Evolutionary conservation across 345 rosid genomes (phyloP), one percentile per base, ranked within the genome.

Genomic region (Leavenworthia alabamica): DNA sequence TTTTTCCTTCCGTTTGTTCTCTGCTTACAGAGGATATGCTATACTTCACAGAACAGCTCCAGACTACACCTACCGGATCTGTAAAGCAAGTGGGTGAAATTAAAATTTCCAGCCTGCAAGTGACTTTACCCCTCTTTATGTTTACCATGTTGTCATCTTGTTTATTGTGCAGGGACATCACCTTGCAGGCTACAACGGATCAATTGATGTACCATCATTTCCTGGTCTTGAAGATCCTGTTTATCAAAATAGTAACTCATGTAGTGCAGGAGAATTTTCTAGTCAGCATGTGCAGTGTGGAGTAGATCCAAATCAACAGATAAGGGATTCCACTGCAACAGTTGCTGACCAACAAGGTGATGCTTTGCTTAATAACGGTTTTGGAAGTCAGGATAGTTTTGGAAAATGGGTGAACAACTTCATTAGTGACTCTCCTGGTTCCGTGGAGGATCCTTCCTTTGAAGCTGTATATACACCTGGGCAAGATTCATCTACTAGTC

Each of bases 351-450:
- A 79, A 72, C 35, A 77, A 11, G 58, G 20, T 56, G 65, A 76
- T 60, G 53, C 54, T n/a, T n/a, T n/a, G 60, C 74, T 54, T 24
- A 51, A 75, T 73, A 79, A 75, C 42, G 80, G 84, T 73, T 69
- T 79, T 72, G 81, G 80, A 66, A 87, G 80, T 75, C 91, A 93
- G 79, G 99, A 83, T 51, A 89, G 97, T 81, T 84, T 93, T 75
- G 90, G 97, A 67, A 80, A 57, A 68, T 93, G 99, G 99, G 76
- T 93, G 59, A 76, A 78, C 80, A 70, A 37, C 58, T 60, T 86
- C 52, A 74, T 87, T 55, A 69, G 79, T 14, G 82, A 81, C 62
- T 73, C 94, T 41, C 75, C 82, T 2, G 79, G 76, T 31, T 75
- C 91, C 32, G 74, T 71, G 51, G 84, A 78, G 56, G 86, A 77